phyloP scores from a whole-genome alignment of 2,329 filamentous ascomycete genomes.

The Talaromyces pinophilus region DNA sequence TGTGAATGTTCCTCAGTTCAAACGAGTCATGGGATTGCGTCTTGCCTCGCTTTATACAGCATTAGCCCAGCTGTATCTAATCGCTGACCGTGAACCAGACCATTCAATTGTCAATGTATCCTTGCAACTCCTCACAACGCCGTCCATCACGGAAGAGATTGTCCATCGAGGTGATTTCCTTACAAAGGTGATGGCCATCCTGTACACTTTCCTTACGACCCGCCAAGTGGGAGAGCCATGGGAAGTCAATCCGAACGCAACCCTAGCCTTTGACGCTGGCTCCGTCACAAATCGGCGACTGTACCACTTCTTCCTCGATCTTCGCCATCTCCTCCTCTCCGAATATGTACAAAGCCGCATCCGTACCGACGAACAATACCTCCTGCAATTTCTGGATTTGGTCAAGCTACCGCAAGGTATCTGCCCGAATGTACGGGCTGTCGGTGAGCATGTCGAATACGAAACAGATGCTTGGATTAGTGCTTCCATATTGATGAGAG shows the following conservation, averaged over 20 bases:
- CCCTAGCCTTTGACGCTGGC: slow-evolving; percentile 88
- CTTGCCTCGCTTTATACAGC: slow-evolving; percentile 94
- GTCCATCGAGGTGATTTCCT: slow-evolving; percentile 94
- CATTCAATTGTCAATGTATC: slow-evolving; percentile 98
- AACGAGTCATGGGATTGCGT: slow-evolving; percentile 86
- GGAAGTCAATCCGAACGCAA: slow-evolving; percentile 81
- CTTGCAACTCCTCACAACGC: slow-evolving; percentile 92
- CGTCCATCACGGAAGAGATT: slow-evolving; percentile 93
- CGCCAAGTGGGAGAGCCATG: slow-evolving; percentile 92
- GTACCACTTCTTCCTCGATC: slow-evolving; percentile 96
- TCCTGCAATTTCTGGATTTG: slow-evolving; percentile 91
- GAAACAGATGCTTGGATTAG: slow-evolving; percentile 98
- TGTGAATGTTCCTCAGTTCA: slow-evolving; percentile 93
- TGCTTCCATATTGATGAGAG: slow-evolving; percentile 87
- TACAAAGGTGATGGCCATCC: slow-evolving; percentile 89
- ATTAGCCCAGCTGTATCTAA: slow-evolving; percentile 89
- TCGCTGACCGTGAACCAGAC: slow-evolving; percentile 93
- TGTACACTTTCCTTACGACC: slow-evolving; percentile 96
- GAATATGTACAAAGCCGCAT: slow-evolving; percentile 84
- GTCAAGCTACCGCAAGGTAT: slow-evolving; percentile 97
- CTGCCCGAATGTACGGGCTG: slow-evolving; percentile 86
- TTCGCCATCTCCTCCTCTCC: slow-evolving; percentile 87
- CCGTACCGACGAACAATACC: slow-evolving; percentile 79
- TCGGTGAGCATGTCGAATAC: slow-evolving; percentile 96
- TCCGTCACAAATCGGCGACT: slow-evolving; percentile 93